Evolutionary conservation across 345 rosid genomes (phyloP), one percentile per base, ranked within the genome.

Genomic region (Aegle marmelos): DNA sequence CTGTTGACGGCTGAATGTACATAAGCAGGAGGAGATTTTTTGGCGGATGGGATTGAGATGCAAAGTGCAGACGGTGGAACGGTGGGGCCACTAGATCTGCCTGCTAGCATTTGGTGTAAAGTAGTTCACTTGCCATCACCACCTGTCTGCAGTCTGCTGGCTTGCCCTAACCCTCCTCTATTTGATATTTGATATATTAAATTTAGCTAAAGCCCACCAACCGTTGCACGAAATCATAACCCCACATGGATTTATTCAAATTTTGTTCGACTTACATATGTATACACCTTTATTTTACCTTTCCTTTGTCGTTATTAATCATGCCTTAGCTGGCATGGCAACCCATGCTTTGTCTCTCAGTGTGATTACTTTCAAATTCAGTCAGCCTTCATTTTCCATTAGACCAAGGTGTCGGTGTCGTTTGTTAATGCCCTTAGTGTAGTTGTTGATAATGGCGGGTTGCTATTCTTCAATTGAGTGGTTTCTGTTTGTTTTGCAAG

Each of bases 261-360:
- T 48, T 74, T 64, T 58, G 33, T 11, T 50, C 2, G 25, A 65
- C 57, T 5, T 4, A 0, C 1, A 58, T 54, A 66, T 54, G 62
- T 54, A 66, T 45, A 48, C 4, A 60, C 22, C 39, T 60, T 6
- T 41, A 36, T 54, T 70, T 66, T 25, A 53, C n/a, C 27, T 45
- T 64, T 73, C 76, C 19, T 62, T 58, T 81, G 86, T 82, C 85
- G 70, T 75, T 75, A 64, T 39, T 63, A 56, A 66, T 31, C 60
- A 45, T 80, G 78, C 41, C 66, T 76, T 81, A 87, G 90, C 90
- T 84, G 88, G 90, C 86, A 70, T 21, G 41, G 78, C 45, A 75
- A 80, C 79, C 75, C 68, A 9, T 63, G 78, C 56, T 74, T 79
- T 84, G 84, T 77, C 79, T 58, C 57, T 36, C 16, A 22, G 8